Evolutionary conservation across 805 yeast genomes (phyloP), one percentile per base, ranked within the genome.

Genomic region (Ascoidea asiatica): DNA sequence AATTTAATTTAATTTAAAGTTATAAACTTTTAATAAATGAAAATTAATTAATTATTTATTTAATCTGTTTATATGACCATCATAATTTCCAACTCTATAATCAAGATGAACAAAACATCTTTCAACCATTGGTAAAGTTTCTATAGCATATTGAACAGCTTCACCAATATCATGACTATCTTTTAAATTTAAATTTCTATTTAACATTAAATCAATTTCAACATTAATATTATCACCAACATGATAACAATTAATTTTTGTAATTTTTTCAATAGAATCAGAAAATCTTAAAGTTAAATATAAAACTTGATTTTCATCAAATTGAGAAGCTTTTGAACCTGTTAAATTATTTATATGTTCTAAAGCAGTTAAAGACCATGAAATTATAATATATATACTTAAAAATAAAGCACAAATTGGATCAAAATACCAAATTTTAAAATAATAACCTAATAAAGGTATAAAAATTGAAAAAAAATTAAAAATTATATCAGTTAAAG

Each of bases 151-250:
- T 59, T 84, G 94, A 40, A 84, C 62, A 0, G 89, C 79, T 58
- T 83, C 94, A 3, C 86, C 94, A 35, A 84, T 66, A 56, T 84
- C 94, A 58, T 84, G 94, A 44, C 79, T 67, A 53, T 84, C 94
- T 47, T 77, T 71, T 54, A 83, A 62, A 2, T 67, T 57, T 50
- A 79, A 60, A 7, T 67, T 56, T 21, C 64, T 63, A 50, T 75
- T 75, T 44, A 76, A 69, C 4, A 82, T 76, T 38, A 84, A 60
- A 53, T 83, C 94, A 20, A 83, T 83, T 56, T 84, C 94, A 38
- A 81, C 89, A 53, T 77, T 79, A 41, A 81, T 63, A 37, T 78
- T 66, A 59, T 84, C 94, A 1, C 94, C 94, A 18, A 79, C 83
- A 54, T 84, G 89, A 56, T 83, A 84, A 21, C 79, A 82, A 51